Base-by-base conservation (phyloP, 805 yeast species). In the Sugiyamaella boreocaroliniensis region DNA sequence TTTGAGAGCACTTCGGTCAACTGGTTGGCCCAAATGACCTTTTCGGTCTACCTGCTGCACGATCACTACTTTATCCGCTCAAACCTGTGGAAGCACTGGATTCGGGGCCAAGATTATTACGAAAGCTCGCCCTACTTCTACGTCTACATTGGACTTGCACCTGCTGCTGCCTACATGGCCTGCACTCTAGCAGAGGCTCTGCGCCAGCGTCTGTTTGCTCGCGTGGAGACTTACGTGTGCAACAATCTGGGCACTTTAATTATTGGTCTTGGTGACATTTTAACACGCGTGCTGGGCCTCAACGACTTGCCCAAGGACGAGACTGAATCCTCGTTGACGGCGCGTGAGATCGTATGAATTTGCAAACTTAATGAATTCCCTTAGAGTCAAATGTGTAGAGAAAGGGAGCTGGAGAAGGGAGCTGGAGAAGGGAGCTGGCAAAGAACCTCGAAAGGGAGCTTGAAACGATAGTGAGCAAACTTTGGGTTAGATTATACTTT, bases 151-250 rank as follows among this genome's bases (percentile, higher is more conserved):
- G 22, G 22, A 40, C 20, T 45, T 9, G 40, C 48, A 2, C 50
- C 50, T 8, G 50, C 44, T 14, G 12, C 37, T 4, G 29, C 37
- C 8, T 47, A 47, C 50, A 20, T 47, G 20, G 22, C 37, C 20
- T 29, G 44, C 16, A 41, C 44, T 8, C 14, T 11, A 4, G 4
- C 34, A 2, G 50, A 47, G 12, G 41, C 32, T 11, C 8, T 29
- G 29, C 43, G 50, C 12, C 50, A 47, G 43, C 11, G 14, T 11
- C 19, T 37, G 14, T 37, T 47, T 47, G 18, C 29, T 4, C 14
- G 14, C 9, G 48, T 45, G 40, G 48, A 45, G 40, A 45, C 42
- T 10, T 18, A 64, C 70, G 72, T 50, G 63, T 43, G 46, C 29
- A 43, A 8, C 18, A 19, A 3, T 9, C 29, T 43, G 29, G 46